Conservation (phyloP, 2,329 filamentous ascomycete species). For the Clonostachys chloroleuca region DNA sequence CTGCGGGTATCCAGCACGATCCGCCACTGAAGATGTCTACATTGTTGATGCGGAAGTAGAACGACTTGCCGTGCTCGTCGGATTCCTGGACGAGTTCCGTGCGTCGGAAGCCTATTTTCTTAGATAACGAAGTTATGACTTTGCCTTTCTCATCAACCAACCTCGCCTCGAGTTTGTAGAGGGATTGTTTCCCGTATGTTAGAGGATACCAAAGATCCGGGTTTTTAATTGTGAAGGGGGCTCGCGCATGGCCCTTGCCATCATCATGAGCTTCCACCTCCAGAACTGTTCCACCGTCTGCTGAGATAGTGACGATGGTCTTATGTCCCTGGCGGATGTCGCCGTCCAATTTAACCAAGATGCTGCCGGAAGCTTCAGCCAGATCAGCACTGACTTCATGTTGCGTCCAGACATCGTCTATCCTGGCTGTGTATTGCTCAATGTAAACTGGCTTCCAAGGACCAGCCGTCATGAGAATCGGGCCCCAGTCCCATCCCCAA, state of each 20-base stretch:
- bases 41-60: conserved; percentile 71
- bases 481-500: conserved; percentile 72
- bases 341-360: conserved; percentile 7
- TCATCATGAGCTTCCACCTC: conserved; percentile 58
- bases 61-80: conserved; percentile 62
- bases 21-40: conserved; percentile 70
- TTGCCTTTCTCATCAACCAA: conserved; percentile 28
- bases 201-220: conserved; percentile 69
- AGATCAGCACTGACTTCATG: conserved; percentile 27
- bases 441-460: conserved; percentile 64
- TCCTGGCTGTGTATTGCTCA: conserved; percentile 54
- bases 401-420: conserved; percentile 52
- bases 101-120: conserved; percentile 57
- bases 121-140: conserved; percentile 37
- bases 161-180: conserved; percentile 61
- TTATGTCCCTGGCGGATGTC: conserved; percentile 13
- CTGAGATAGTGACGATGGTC: conserved; percentile 17
- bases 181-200: conserved; percentile 64
- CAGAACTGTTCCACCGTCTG: conserved; percentile 7
- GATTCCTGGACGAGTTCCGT: conserved; percentile 49
- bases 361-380: conserved; percentile 8
- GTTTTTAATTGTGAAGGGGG: conserved; percentile 13
- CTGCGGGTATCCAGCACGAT: conserved; percentile 76
- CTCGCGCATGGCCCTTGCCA: neutral
- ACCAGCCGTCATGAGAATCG: conserved; percentile 56